A percentile compares a stretch with the other conserved stretches of the same genome.
phyloP scores from a whole-genome alignment of 495 filamentous ascomycete species.

The Aspergillus biplanus region DNA sequence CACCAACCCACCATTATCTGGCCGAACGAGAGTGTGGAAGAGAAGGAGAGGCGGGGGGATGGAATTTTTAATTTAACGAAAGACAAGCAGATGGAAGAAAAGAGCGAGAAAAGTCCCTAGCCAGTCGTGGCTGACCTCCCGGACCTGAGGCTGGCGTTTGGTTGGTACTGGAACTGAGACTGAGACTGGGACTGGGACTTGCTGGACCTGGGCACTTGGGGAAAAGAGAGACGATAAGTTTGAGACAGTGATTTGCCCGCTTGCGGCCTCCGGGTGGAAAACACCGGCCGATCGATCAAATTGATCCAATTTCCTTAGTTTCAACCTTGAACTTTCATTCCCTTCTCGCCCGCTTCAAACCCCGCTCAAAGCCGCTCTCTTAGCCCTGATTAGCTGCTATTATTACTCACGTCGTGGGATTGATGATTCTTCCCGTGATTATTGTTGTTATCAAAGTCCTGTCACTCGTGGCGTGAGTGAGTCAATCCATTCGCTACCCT shows the following conservation, averaged over 20 bases:
- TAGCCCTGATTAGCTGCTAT: background rate
- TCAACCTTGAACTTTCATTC: background rate
- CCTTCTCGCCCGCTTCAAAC: background rate
- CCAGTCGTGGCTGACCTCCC: background rate
- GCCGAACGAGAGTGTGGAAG: slow-evolving; percentile 13
- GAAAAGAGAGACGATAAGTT: background rate
- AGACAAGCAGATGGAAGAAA: slow-evolving; percentile 2
- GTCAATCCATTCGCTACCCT: too few species aligned
- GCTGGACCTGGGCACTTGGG: too few species aligned
- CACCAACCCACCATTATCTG: slow-evolving; percentile 15
- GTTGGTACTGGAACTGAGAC: background rate
- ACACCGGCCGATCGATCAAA: background rate
- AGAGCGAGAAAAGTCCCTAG: slow-evolving; percentile 2
- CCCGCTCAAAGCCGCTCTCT: background rate
- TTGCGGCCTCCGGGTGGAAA: background rate
- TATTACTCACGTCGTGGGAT: background rate
- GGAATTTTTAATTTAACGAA: slow-evolving; percentile 11
- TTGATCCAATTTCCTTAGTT: background rate
- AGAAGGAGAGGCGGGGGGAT: slow-evolving; percentile 7
- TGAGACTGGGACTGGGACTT: too few species aligned
- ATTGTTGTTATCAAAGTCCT: too few species aligned
- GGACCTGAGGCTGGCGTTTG: background rate
- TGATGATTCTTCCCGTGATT: too few species aligned
- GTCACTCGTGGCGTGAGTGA: too few species aligned
- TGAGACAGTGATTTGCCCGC: background rate